Conservation (phyloP, 208 protist species). For the Phytomonas sp. region DNA sequence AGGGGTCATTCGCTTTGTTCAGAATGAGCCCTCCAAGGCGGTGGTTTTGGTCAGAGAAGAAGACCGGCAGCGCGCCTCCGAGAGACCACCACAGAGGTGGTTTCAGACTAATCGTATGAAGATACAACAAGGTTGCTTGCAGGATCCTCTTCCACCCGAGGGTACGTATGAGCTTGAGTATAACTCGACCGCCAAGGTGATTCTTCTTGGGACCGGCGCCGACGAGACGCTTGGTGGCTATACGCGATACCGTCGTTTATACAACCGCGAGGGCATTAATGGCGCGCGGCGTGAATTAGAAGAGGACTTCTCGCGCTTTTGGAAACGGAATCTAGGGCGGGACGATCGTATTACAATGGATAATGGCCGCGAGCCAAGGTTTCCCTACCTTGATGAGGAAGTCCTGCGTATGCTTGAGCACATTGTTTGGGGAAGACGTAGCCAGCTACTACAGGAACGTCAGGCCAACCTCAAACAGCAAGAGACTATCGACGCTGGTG, state of each 20-base stretch:
- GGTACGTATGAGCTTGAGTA: slow-evolving; percentile 31
- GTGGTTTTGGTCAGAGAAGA: slow-evolving; percentile 41
- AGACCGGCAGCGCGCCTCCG: slow-evolving; percentile 45
- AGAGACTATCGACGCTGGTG: neutral
- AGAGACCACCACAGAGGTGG: slow-evolving; percentile 46
- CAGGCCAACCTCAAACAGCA: slow-evolving; percentile 3
- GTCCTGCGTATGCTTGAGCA: slow-evolving; percentile 65
- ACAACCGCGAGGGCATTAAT: slow-evolving; percentile 41
- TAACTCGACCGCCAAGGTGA: slow-evolving; percentile 56
- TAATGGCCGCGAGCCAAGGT: slow-evolving; percentile 87
- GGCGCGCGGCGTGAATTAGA: slow-evolving; percentile 77
- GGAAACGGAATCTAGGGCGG: slow-evolving; percentile 91
- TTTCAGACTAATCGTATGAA: slow-evolving; percentile 35
- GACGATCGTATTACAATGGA: slow-evolving; percentile 92
- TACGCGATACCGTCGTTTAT: slow-evolving; percentile 87
- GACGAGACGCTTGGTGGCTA: slow-evolving; percentile 96
- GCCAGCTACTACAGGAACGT: slow-evolving; percentile 3
- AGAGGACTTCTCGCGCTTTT: slow-evolving; percentile 87
- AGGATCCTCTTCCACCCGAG: slow-evolving; percentile 14
- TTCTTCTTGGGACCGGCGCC: slow-evolving; percentile 92
- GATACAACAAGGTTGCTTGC: neutral
- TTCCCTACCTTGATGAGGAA: slow-evolving; percentile 92
- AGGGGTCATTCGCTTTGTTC: slow-evolving; percentile 58
- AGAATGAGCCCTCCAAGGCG: slow-evolving; percentile 60
- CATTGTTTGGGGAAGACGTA: slow-evolving; percentile 34